Evolutionary conservation across 169 alveolate species (phyloP).

Genomic region (Condylostoma magnum): DNA sequence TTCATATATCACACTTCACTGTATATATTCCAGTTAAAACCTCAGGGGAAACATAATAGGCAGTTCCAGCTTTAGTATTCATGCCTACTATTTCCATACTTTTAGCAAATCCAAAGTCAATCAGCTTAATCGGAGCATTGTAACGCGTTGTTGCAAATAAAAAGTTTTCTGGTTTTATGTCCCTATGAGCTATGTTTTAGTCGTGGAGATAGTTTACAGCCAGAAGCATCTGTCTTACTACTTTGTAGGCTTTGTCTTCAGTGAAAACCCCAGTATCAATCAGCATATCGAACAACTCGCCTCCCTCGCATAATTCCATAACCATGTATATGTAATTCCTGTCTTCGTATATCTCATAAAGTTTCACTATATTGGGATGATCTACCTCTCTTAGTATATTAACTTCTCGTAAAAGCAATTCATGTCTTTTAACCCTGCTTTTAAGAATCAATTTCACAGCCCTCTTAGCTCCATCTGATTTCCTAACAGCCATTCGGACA

Average conservation of each 20-base stretch:
- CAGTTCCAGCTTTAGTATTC: constrained; percentile 84
- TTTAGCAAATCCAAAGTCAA: constrained; percentile 87
- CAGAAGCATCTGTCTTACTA: constrained; percentile 65
- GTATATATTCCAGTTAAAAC: constrained; percentile 63
- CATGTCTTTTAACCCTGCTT: constrained; percentile 56
- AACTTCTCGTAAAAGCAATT: constrained; percentile 70
- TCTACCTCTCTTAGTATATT: constrained; percentile 85
- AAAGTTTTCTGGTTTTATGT: constrained; percentile 82
- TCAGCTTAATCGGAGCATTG: constrained; percentile 65
- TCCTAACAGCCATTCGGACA: constrained; percentile 61
- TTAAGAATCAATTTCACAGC: constrained; percentile 77
- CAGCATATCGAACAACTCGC: constrained; percentile 85
- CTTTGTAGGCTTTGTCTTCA: constrained; percentile 78
- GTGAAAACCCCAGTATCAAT: constrained; percentile 78
- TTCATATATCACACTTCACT: constrained; percentile 91
- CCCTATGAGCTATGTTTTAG: constrained; percentile 68
- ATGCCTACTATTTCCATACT: constrained; percentile 58
- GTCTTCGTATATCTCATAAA: constrained; percentile 89
- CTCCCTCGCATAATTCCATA: constrained; percentile 88
- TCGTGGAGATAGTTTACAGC: constrained; percentile 58
- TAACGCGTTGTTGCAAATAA: constrained; percentile 43
- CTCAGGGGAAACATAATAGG: constrained; percentile 89
- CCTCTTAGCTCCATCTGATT: constrained; percentile 47
- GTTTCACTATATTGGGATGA: constrained; percentile 94
- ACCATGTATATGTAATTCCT: constrained; percentile 70